Evolutionary conservation across 2,329 filamentous ascomycete species (phyloP), one percentile per base, ranked within the genome.

Genomic region (Penicillium sp.): DNA sequence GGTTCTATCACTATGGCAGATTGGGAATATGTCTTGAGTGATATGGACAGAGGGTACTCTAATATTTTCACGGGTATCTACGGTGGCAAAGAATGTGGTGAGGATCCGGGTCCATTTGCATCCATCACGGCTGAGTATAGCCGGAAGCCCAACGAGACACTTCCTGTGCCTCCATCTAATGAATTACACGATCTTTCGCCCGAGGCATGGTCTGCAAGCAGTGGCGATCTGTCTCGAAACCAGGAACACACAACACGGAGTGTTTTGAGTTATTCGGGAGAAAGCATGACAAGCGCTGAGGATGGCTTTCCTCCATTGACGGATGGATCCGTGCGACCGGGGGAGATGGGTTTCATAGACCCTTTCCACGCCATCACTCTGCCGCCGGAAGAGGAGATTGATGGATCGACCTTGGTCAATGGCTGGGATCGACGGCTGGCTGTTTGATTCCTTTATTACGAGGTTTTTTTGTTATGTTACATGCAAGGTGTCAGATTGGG

Each of bases 11-110:
- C 79, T 1, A 68, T 80, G 6, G 72, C 79, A 0, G 85, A 92
- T 52, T 94, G 87, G 88, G 87, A 94, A 60, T 79, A 82, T 1
- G 72, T 94, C 0, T 73, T 94, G 2, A 81, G 83, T 3, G 82
- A 82, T 14, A 79, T 94, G 60, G 87, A 94, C 52, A 80, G 80
- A 23, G 85, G 85, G 0, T 76, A 82, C 48, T 78, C 81, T 37
- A 93, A 90, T 56, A 82, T 93, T n/a, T 92, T 71, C 42, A 72
- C 68, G 13, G 66, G 65, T 3, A 65, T 73, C n/a, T 71, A 72
- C 33, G 66, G 62, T 9, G 66, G 57, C 26, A 68, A 59, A 47
- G 65, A 67, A 43, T 62, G 58, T 29, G 57, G 61, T 25, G 57
- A 64, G 42, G 59, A 61, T 33, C 35, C 47, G 3, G 59, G 60